Base-by-base conservation (phyloP, 768 basidiomycete genomes). In the Crepidotus variabilis region DNA sequence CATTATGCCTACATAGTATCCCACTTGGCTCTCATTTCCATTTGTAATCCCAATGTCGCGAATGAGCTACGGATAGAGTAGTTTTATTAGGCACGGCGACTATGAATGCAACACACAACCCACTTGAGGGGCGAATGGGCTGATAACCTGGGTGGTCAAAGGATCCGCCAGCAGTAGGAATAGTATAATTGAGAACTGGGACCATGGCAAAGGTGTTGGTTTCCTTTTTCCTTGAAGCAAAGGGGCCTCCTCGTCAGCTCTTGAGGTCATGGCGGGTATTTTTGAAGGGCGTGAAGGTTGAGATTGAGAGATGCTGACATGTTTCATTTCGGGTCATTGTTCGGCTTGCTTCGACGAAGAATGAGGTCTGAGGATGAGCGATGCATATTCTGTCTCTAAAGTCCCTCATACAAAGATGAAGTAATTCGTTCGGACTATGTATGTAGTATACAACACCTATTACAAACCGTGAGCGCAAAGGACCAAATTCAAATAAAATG, bases 111-210 rank as follows among this genome's bases (percentile, higher is more conserved):
- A 45, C 18, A 43, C 20, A n/a, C n/a, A 24, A 62, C 78, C 46
- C 54, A 86, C 87, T 74, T 90, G 82, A 2, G 87, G 87, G n/a
- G 84, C 80, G 63, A 90, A 91, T 0, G 90, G 90, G 47, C 82
- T 82, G 58, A 92, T 90, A 54, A 92, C 86, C 58, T 89, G 81
- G 5, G 80, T 81, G 1, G 89, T 88, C 61, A 92, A 72, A 0
- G 90, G 90, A 65, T 92, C 90, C 33, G 88, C 78, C 43, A 91
- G 82, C 68, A 90, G 89, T 18, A 92, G 77, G 61, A 90, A 76
- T 52, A 92, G 67, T 2, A 91, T 75, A 57, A 92, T 82, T 47
- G 75, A 75, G 57, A 90, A 78, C 74, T 91, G 90, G 58, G 76
- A 77, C 82, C 78, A 83, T 14, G 90, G 90, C 21, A 92, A 64